These are phyloP conservation scores for Oryza glaberrima DNA, from an alignment of 176 grass and related monocot species.

Conservation along the genomic window DNA sequence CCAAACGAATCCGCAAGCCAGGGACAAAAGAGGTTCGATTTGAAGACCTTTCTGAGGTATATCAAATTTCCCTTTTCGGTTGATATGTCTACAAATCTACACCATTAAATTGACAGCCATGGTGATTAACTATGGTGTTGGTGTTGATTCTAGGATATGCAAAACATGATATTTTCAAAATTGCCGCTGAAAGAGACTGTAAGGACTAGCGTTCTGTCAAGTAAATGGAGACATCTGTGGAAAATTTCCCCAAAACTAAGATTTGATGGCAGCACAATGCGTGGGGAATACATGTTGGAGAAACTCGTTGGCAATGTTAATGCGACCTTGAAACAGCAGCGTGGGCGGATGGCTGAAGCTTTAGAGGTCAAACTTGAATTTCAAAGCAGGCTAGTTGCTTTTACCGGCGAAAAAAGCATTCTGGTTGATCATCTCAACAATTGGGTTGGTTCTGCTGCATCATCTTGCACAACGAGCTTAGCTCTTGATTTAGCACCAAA, in stretches of 20 bases:
- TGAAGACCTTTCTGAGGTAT: conserved; percentile 19
- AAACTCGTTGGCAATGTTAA: conserved; percentile 35
- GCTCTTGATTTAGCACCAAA: conserved; percentile 28
- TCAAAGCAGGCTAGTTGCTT: background rate
- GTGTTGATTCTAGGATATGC: conserved; percentile 16
- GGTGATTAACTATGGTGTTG: background rate
- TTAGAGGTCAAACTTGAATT: conserved; percentile 24
- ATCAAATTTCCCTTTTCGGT: background rate
- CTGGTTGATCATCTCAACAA: conserved; percentile 34
- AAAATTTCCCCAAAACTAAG: background rate
- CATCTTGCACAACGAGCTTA: background rate
- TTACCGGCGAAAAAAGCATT: background rate
- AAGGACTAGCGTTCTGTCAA: conserved; percentile 39
- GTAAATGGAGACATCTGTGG: conserved; percentile 29
- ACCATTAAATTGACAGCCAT: background rate
- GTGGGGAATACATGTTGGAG: background rate
- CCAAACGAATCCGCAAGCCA: background rate
- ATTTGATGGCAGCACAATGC: conserved; percentile 19
- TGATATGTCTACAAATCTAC: background rate
- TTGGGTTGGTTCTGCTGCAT: conserved; percentile 29
- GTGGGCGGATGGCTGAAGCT: conserved; percentile 5
- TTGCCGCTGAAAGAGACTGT: conserved; percentile 7
- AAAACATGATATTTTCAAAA: conserved; percentile 21
- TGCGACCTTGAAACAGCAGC: conserved; percentile 6
- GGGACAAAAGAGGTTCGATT: conserved; percentile 5